Conservation (phyloP, 148 eudicot genomes). For the Rhododendron kiyosumense region DNA sequence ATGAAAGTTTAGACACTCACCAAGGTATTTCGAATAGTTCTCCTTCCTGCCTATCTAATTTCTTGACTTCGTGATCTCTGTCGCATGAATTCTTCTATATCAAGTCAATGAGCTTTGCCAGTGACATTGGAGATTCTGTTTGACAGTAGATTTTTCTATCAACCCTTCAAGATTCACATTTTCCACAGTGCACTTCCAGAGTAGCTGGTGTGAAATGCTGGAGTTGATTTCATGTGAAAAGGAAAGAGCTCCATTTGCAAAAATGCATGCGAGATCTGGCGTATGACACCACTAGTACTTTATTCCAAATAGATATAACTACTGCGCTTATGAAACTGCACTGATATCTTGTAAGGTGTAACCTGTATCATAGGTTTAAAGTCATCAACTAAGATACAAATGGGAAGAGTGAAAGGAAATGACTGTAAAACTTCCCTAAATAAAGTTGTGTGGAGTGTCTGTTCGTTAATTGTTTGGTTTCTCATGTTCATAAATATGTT, state of each 20-base stretch:
- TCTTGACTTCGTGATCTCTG: neutral
- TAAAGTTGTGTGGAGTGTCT: neutral
- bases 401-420: neutral
- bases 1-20: constrained; percentile 42
- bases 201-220: neutral
- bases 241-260: neutral
- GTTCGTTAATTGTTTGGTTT: neutral
- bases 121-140: neutral
- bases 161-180: neutral
- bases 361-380: neutral
- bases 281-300: neutral
- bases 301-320: neutral
- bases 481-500: neutral
- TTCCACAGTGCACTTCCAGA: neutral
- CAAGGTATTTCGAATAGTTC: constrained; percentile 31
- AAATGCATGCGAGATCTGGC: neutral
- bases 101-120: neutral
- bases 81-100: neutral
- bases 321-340: neutral
- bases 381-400: neutral
- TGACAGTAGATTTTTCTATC: neutral
- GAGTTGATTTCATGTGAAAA: neutral
- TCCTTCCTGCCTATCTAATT: neutral
- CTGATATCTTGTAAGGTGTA: neutral
- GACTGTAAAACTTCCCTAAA: neutral